phyloP scores from a whole-genome alignment of 1,284 basidiomycete species.

The Papiliotrema fonsecae region DNA sequence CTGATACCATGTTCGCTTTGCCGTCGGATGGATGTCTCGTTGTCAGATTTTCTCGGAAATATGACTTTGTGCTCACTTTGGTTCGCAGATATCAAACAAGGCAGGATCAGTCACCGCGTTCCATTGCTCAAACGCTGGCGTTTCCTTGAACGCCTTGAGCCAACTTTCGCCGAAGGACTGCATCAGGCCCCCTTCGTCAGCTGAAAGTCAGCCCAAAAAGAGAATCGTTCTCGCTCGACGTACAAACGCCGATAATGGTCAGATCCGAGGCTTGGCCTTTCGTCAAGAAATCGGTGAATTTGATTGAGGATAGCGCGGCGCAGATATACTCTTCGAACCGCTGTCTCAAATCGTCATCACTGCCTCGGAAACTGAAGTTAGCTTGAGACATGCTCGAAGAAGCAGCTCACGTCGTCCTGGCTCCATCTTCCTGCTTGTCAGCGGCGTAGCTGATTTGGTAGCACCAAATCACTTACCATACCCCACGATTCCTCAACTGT shows the following conservation, averaged over 20 bases:
- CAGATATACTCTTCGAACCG: conserved; percentile 62
- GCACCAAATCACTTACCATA: conserved; percentile 42
- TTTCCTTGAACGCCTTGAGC: conserved; percentile 75
- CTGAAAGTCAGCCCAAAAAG: conserved; percentile 3
- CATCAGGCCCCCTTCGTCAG: conserved; percentile 42
- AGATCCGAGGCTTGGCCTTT: conserved; percentile 31
- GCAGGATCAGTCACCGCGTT: conserved; percentile 77
- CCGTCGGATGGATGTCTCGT: conserved; percentile 74
- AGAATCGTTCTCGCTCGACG: neutral
- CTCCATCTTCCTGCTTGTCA: conserved; percentile 4
- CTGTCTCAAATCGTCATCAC: conserved; percentile 81
- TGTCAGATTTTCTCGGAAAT: neutral
- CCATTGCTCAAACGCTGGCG: conserved; percentile 82
- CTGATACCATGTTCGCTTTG: conserved; percentile 78
- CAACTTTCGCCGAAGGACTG: conserved; percentile 78
- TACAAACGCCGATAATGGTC: conserved; percentile 5
- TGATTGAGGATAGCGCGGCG: conserved; percentile 60
- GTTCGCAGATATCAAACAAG: conserved; percentile 87
- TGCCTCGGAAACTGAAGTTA: conserved; percentile 66
- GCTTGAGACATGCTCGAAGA: neutral
- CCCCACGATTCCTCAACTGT: conserved; percentile 79
- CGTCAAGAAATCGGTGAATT: conserved; percentile 73
- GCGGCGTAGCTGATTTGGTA: neutral
- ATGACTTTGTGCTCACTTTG: conserved; percentile 56
- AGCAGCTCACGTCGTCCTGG: conserved; percentile 1